Conservation (phyloP, 768 basidiomycete genomes). For the Tylopilus sp. region DNA sequence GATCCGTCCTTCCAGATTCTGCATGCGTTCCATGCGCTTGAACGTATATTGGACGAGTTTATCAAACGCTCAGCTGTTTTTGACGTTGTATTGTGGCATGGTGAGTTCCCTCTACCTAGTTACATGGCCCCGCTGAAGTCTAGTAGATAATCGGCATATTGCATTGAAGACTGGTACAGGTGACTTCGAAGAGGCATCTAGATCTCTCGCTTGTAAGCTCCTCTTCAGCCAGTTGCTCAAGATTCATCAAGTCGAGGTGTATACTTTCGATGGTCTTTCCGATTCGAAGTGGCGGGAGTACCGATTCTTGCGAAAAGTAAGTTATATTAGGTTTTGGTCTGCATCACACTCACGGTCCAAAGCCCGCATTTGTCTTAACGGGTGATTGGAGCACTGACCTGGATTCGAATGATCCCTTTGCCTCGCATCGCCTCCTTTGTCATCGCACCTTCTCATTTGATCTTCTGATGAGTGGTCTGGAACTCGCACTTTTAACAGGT, state of each 20-base stretch:
- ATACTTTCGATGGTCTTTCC: conserved; percentile 41
- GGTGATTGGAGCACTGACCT: conserved; percentile 46
- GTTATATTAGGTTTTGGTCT: background rate
- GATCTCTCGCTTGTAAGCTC: conserved; percentile 49
- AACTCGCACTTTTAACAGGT: conserved; percentile 50
- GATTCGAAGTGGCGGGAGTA: conserved; percentile 52
- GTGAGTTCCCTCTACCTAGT: conserved; percentile 27
- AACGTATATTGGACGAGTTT: conserved; percentile 49
- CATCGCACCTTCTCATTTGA: conserved; percentile 50
- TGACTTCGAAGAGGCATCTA: conserved; percentile 39
- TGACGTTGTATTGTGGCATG: conserved; percentile 62
- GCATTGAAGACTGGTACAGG: conserved; percentile 38
- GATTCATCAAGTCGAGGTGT: conserved; percentile 39
- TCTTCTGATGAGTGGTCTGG: conserved; percentile 46
- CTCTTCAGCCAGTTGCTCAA: conserved; percentile 47
- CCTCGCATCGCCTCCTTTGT: conserved; percentile 34
- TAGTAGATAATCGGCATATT: conserved; percentile 42
- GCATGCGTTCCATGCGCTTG: conserved; percentile 56
- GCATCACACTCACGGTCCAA: conserved; percentile 8
- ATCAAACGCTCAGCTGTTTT: conserved; percentile 49
- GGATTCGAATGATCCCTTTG: conserved; percentile 6
- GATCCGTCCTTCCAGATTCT: conserved; percentile 59
- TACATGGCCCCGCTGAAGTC: background rate
- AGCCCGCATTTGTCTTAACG: conserved; percentile 68
- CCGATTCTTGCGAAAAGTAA: conserved; percentile 39